Base-by-base conservation (phyloP, 179 eudicot species). In the Patellifolia procumbens region DNA sequence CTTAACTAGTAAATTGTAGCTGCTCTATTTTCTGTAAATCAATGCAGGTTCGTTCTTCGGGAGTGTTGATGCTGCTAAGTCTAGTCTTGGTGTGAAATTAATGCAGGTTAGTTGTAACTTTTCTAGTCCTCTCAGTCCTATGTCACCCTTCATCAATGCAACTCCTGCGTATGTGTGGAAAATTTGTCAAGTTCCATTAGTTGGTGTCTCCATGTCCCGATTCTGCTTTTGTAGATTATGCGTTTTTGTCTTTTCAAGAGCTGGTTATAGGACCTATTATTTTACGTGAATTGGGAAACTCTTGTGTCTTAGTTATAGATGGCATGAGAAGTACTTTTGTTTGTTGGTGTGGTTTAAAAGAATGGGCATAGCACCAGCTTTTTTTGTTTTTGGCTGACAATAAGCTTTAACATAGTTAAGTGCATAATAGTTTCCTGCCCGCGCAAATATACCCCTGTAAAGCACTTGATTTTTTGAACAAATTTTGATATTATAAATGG, bases 31-130 rank as follows among this genome's bases (percentile, higher is more conserved):
- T 45, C 20, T 24, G 52, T 45, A 28, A 69, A 63, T n/a, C 79
- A 53, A 59, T 82, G 73, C 79, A 93, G 99, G 99, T 63, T 90
- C 97, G 60, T 72, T 95, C 48, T 95, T 93, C 68, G 95, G 92
- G 52, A 90, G 89, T 83, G 68, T 86, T 73, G 93, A 88, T 59
- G 87, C 85, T 59, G 91, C 99, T 58, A 91, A 81, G 85, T 79
- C 92, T 71, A 85, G 80, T 81, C 85, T 95, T 48, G 83, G 75
- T 63, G 86, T 91, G 72, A 95, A 89, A 75, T 76, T 95, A 76
- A 93, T 95, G 99, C 97, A 91, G 97, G 98, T 91, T 59, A 76
- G 86, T 69, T 55, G 26, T 60, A 55, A 1, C 8, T 53, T 65
- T 24, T 58, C 12, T 46, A 12, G 16, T 29, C 35, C n/a, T 35